Percentiles rank a stretch among this genome's conserved stretches.
Evolutionary conservation across 164 flowering plant genomes (phyloP).

Genomic region (Aristolochia californica): DNA sequence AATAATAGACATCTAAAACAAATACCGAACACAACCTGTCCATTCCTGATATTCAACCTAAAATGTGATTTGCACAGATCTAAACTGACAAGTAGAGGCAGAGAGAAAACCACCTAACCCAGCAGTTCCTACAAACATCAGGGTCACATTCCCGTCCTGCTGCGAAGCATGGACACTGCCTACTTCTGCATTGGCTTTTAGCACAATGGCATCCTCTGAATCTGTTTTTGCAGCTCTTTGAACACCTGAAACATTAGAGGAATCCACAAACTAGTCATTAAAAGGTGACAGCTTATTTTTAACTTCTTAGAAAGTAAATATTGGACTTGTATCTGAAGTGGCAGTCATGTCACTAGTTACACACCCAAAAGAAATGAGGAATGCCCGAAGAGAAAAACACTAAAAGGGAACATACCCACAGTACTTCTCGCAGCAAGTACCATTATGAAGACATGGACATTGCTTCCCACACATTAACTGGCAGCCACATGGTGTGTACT

Average conservation of each 20-base stretch:
- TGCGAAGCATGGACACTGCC: conserved; percentile 99
- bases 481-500: conserved; percentile 88
- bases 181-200: conserved; percentile 94
- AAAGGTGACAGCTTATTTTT: too few relatives aligned
- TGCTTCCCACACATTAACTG: conserved; percentile 73
- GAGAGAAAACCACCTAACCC: conserved; percentile 70
- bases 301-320: too few relatives aligned
- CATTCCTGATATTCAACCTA: too few relatives aligned
- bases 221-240: conserved; percentile 90
- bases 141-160: conserved; percentile 99
- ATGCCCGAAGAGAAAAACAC: too few relatives aligned
- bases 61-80: too few relatives aligned
- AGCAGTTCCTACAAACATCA: conserved; percentile 97
- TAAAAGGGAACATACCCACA: conserved; percentile 65
- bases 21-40: too few relatives aligned
- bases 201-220: conserved; percentile 99
- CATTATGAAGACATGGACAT: conserved; percentile 74
- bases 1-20: too few relatives aligned
- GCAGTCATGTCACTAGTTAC: too few relatives aligned
- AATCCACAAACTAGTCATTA: too few relatives aligned
- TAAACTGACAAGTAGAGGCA: too few relatives aligned
- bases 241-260: conserved; percentile 45
- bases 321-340: too few relatives aligned
- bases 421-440: conserved; percentile 96
- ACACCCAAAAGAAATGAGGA: too few relatives aligned